Base-by-base conservation (phyloP, 768 basidiomycete species). In the Tulasnella calospora region DNA sequence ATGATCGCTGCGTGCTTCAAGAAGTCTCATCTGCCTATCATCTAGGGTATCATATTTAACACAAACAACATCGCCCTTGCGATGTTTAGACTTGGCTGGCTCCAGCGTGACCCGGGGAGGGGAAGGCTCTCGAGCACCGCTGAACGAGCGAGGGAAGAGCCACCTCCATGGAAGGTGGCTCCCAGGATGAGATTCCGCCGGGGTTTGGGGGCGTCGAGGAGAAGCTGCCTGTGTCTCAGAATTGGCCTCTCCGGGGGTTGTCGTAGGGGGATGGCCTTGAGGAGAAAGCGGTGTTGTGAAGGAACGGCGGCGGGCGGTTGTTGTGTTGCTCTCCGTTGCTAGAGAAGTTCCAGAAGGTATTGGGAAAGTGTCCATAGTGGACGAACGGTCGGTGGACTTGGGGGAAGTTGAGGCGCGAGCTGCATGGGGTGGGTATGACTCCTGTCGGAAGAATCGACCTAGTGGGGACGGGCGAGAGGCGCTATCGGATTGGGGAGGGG, bases 1-100 rank as follows among this genome's bases (percentile, higher is more conserved):
- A 82, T 96, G 94, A 83, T 96, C 94, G 80, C 92, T 92, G 61
- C 91, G 88, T 21, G 92, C 94, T 83, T 92, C 91, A 76, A 96
- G 83, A 78, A 88, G 86, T 55, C 89, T 87, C 92, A 96, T 95
- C 9, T 86, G 89, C 40, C 87, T 86, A 82, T 96, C 93, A 80
- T 92, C 90, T 27, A 95, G 86, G 19, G 92, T 93, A 80, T 88
- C 84, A 82, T 96, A 96, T 61, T 85, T 85, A 3, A 95, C 83
- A 81, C 93, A 94, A 9, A 90, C 84, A 2, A 96, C 87, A 70
- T 95, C 93, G 2, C 94, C 94, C 80, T 86, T 89, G 46, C 85
- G 82, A 61, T 86, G 88, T 35, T 67, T 67, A 10, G 61, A 30
- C 27, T 67, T 23, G 27, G 27, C 17, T 67, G 61, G 61, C 61